These are phyloP conservation scores for Posidonia oceanica DNA, from an alignment of 116 monocot species.

Conservation along the genomic window DNA sequence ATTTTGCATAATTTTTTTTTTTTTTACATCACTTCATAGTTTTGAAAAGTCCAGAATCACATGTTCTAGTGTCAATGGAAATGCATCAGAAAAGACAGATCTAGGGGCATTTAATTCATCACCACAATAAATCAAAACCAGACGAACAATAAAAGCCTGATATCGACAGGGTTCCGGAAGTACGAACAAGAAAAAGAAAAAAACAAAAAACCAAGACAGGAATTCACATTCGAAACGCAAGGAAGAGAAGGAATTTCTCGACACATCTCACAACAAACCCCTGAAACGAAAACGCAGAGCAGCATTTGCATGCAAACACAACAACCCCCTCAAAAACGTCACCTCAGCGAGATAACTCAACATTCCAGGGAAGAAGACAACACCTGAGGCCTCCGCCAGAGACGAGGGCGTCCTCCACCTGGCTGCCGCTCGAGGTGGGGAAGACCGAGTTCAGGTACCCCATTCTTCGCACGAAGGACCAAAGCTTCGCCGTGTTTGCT, in stretches of 20 bases:
- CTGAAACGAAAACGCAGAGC: too few species aligned
- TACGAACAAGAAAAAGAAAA: not conserved
- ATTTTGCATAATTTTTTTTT: too few species aligned
- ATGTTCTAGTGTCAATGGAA: not conserved
- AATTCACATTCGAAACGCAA: too few species aligned
- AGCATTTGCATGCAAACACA: too few species aligned
- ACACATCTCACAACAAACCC: too few species aligned
- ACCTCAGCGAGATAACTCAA: too few species aligned
- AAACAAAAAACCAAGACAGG: not conserved
- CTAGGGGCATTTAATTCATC: too few species aligned
- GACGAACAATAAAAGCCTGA: too few species aligned
- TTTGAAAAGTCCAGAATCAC: not conserved
- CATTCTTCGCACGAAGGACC: constrained; percentile 12
- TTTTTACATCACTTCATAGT: too few species aligned
- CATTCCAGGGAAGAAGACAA: not conserved
- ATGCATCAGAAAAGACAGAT: not conserved
- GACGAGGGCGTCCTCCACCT: constrained; percentile 19
- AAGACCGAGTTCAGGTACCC: constrained; percentile 18
- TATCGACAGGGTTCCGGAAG: not conserved
- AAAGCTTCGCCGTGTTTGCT: not conserved
- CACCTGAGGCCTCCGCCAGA: constrained; percentile 61
- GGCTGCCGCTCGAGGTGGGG: constrained; percentile 4
- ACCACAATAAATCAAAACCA: too few species aligned
- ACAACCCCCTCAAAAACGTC: too few species aligned
- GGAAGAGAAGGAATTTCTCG: too few species aligned